Evolutionary conservation across 2,329 filamentous ascomycete genomes (phyloP), one percentile per base, ranked within the genome.

Genomic region (Neobulgaria alba): DNA sequence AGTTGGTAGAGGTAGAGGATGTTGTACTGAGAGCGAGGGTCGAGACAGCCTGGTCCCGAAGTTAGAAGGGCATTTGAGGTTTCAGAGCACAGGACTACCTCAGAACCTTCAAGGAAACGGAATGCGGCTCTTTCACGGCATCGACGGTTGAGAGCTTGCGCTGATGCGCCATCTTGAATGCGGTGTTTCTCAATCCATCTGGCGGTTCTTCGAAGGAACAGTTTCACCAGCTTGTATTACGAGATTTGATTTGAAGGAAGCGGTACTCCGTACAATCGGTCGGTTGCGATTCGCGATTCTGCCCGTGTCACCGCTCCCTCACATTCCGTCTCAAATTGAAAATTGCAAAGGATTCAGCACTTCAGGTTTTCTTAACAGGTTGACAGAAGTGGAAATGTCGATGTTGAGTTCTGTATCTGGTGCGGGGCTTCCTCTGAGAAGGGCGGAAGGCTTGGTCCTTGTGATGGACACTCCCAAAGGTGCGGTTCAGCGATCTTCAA

Each of bases 31-130:
- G 40, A 90, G 75, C 3, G 83, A 82, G 1, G 85, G 88, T 10
- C 85, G 81, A 1, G 89, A 94, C 44, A 96, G 75, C 43, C 87
- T 93, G 54, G 20, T 19, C 19, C n/a, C n/a, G n/a, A n/a, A n/a
- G n/a, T n/a, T n/a, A n/a, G n/a, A n/a, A n/a, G n/a, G n/a, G n/a
- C n/a, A n/a, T n/a, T n/a, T n/a, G n/a, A n/a, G n/a, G n/a, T n/a
- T n/a, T n/a, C n/a, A n/a, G n/a, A n/a, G n/a, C n/a, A n/a, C n/a
- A n/a, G n/a, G n/a, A n/a, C n/a, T 66, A 81, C 80, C 80, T 68
- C 29, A 85, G 67, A 36, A 85, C 85, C 67, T 89, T 90, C 39
- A 89, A 67, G 38, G 83, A 88, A 33, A 89, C 76, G 15, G 80
- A 77, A 63, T 89, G 84, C 29, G 84, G 82, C 63, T 89, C 85